Base-by-base conservation (phyloP, 441 rosid genomes). In the Aquilaria agallochum region DNA sequence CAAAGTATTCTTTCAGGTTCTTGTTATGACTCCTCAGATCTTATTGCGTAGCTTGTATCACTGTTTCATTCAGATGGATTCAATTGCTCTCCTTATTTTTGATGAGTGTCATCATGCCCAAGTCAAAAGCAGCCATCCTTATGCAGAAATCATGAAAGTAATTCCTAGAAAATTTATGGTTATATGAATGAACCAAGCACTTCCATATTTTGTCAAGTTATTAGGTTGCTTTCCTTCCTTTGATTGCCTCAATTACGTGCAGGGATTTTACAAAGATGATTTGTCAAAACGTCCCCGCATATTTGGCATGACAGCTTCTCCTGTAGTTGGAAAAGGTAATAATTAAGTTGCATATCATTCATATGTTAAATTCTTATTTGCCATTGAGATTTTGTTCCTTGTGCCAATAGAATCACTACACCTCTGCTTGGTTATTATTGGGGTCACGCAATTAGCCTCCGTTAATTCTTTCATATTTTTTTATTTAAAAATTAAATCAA, bases 221-320 rank as follows among this genome's bases (percentile, higher is more conserved):
- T 36, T 64, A 64, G 50, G 69, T 63, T 59, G 63, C 45, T 67
- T 20, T 54, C 50, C 58, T 31, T 48, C 52, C 48, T 57, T 69
- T 78, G 57, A 66, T 65, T 59, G 70, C 70, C 67, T 12, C 27
- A 20, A 20, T 20, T 20, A 20, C 27, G 27, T 77, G 69, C 72
- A 95, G 99, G 83, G 78, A 53, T 91, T 86, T 74, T 95, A 91
- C 15, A 78, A 83, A 72, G 65, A 70, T 55, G 68, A 79, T 65
- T 69, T 60, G 36, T 71, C 65, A 60, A 86, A 80, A 73, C 67
- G 63, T 65, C 99, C 99, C 57, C 97, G 87, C 30, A 78, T 95
- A 75, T 95, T 95, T 81, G 99, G 99, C 76, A 91, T 95, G 99
- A 95, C 99, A 27, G 99, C 99, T 55, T 95, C 99, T 72, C 99